Evolutionary conservation across 768 basidiomycete genomes (phyloP).

Genomic region (Phaeotremella fagi): DNA sequence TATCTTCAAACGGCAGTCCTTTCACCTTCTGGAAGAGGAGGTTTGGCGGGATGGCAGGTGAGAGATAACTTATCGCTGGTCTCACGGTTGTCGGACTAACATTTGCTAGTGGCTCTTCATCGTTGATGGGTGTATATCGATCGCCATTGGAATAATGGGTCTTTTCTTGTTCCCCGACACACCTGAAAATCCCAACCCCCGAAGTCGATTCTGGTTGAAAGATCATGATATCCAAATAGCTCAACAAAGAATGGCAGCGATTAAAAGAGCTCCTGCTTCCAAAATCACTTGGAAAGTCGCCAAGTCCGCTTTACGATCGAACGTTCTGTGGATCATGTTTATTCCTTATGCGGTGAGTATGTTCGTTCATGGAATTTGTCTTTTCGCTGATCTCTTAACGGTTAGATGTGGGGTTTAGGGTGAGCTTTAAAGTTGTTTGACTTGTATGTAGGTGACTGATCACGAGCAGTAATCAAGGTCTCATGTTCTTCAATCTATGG

Average conservation of each 20-base stretch:
- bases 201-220: constrained; percentile 14
- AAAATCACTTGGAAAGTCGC: constrained; percentile 7
- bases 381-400: too few species aligned
- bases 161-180: constrained; percentile 27
- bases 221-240: constrained; percentile 20
- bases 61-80: background rate
- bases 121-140: constrained; percentile 14
- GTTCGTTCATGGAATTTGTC: too few species aligned
- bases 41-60: background rate
- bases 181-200: constrained; percentile 11
- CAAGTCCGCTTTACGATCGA: too few species aligned
- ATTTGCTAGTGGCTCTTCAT: constrained; percentile 8
- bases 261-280: too few species aligned
- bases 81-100: background rate
- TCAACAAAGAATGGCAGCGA: constrained; percentile 9
- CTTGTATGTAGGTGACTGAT: too few species aligned
- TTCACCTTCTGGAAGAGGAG: background rate
- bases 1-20: constrained; percentile 6
- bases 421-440: too few species aligned
- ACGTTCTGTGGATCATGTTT: too few species aligned
- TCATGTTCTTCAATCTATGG: constrained; percentile 27
- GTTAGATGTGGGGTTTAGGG: too few species aligned
- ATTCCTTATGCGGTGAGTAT: too few species aligned
- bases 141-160: constrained; percentile 24
- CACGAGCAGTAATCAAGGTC: too few species aligned